phyloP scores from a whole-genome alignment of 2,329 filamentous ascomycete genomes.

The Aspergillus novoparasiticus region DNA sequence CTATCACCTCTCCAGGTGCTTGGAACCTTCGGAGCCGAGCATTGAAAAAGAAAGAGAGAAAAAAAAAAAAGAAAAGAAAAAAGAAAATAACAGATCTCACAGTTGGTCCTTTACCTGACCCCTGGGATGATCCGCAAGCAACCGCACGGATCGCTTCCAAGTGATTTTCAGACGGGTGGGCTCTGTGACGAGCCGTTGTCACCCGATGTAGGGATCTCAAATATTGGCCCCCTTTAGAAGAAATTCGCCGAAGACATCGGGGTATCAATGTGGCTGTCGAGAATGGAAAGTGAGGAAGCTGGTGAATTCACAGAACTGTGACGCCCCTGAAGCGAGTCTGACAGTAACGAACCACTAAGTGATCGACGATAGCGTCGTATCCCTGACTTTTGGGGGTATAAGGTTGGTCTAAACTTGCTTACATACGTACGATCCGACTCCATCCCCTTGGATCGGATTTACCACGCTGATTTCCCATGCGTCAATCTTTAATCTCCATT shows the following conservation, averaged over 20 bases:
- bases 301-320: neutral
- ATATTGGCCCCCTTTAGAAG: conserved; percentile 22
- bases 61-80: neutral
- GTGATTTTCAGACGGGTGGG: conserved; percentile 24
- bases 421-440: conserved; percentile 4
- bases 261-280: neutral
- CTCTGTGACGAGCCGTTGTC: conserved; percentile 27
- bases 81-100: neutral
- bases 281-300: neutral
- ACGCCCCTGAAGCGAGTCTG: conserved; percentile 7
- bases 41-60: neutral
- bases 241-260: conserved; percentile 13
- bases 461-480: conserved; percentile 3
- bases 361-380: conserved; percentile 11
- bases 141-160: conserved; percentile 20
- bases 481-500: conserved; percentile 5
- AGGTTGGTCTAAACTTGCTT: conserved; percentile 10
- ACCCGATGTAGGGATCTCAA: conserved; percentile 23
- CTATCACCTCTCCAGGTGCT: neutral
- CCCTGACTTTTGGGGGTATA: conserved; percentile 10
- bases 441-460: conserved; percentile 7
- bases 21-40: neutral
- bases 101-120: neutral
- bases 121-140: conserved; percentile 18
- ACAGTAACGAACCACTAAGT: neutral